These are phyloP conservation scores for Trypanosoma caninum DNA, from an alignment of 208 protist species.

Conservation along the genomic window DNA sequence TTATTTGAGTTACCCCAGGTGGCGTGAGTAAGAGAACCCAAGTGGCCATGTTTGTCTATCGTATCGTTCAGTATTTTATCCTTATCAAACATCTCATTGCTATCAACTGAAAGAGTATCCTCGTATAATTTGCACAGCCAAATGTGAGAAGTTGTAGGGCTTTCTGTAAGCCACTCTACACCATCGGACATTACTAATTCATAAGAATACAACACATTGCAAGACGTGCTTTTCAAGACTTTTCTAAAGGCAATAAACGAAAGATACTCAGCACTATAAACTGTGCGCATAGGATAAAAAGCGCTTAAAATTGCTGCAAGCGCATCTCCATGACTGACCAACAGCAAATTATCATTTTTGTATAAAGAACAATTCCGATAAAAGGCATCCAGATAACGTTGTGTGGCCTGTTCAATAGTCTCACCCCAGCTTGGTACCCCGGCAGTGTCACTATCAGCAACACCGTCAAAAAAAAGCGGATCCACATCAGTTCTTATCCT, in stretches of 20 bases:
- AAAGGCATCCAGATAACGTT: constrained; percentile 21
- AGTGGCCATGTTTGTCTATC: no score
- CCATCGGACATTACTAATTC: constrained; percentile 41
- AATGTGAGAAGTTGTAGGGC: constrained; percentile 1
- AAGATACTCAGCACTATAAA: constrained; percentile 76
- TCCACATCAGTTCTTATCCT: constrained; percentile 41
- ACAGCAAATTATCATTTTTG: constrained; percentile 25
- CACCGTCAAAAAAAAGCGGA: constrained; percentile 6
- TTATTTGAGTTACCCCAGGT: no score
- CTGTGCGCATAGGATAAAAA: constrained; percentile 63
- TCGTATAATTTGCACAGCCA: background rate
- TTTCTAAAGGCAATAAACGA: constrained; percentile 69
- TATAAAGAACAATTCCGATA: background rate
- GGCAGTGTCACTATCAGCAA: constrained; percentile 16
- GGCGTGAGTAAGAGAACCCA: no score
- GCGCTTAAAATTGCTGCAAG: constrained; percentile 49
- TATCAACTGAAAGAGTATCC: background rate
- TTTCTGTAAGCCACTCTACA: constrained; percentile 48
- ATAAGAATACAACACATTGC: constrained; percentile 16
- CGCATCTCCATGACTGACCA: constrained; percentile 84
- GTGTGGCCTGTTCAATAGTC: constrained; percentile 41
- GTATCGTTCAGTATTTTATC: no score
- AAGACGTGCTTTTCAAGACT: constrained; percentile 13
- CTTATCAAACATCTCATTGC: no score
- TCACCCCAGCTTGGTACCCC: constrained; percentile 65